Evolutionary conservation across 768 basidiomycete species (phyloP).

Genomic region (Pulveroboletus sp.): DNA sequence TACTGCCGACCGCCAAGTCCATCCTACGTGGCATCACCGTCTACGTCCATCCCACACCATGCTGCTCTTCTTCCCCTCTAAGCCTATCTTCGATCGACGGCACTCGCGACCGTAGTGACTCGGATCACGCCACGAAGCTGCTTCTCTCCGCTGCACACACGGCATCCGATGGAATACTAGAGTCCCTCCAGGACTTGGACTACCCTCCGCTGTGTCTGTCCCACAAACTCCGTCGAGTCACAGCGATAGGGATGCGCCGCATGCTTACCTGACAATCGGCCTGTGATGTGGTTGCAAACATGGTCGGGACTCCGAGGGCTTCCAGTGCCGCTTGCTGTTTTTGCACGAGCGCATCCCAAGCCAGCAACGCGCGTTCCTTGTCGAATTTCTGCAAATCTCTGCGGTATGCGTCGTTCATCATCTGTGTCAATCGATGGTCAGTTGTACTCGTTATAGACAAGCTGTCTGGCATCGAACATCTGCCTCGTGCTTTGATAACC

Average conservation of each 20-base stretch:
- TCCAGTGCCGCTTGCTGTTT: slow-evolving; percentile 69
- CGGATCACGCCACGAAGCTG: slow-evolving; percentile 14
- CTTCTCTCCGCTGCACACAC: too few species aligned
- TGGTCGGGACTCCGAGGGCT: slow-evolving; percentile 61
- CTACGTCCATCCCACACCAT: too few species aligned
- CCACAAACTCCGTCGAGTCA: slow-evolving; percentile 2
- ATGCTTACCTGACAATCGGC: slow-evolving; percentile 56
- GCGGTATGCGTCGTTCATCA: slow-evolving; percentile 60
- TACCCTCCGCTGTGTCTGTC: slow-evolving; percentile 68
- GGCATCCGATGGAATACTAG: slow-evolving; percentile 19
- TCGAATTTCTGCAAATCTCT: slow-evolving; percentile 70
- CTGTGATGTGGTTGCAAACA: slow-evolving; percentile 55
- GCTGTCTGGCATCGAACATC: slow-evolving; percentile 26
- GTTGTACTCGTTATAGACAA: slow-evolving; percentile 1
- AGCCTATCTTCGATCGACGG: slow-evolving; percentile 8
- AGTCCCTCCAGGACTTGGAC: slow-evolving; percentile 63
- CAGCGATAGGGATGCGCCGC: background rate
- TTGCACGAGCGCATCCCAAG: slow-evolving; percentile 74
- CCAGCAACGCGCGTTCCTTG: slow-evolving; percentile 60
- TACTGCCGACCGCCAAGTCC: too few species aligned
- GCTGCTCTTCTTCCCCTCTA: too few species aligned
- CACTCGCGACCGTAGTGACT: background rate
- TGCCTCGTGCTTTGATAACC: slow-evolving; percentile 64
- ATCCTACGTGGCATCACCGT: too few species aligned
- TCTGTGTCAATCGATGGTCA: slow-evolving; percentile 43